These are phyloP conservation scores for Aspergillus tubingensis DNA, from an alignment of 2,329 filamentous ascomycete genomes.

Conservation along the genomic window DNA sequence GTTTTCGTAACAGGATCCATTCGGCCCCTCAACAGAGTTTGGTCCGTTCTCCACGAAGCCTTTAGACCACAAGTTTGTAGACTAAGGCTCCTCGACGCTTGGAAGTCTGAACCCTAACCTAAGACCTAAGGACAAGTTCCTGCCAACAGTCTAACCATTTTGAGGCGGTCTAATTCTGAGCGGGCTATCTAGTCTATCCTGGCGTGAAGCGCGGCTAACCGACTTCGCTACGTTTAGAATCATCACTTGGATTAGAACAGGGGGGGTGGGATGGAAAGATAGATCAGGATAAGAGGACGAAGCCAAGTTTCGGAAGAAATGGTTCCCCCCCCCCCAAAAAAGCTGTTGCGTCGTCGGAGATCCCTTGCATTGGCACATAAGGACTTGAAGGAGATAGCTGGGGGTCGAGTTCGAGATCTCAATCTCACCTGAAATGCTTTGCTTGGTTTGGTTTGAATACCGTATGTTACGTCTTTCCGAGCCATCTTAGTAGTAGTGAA, in stretches of 20 bases:
- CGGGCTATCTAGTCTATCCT: not conserved
- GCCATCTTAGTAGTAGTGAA: not conserved
- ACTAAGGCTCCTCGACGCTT: slow-evolving; percentile 3
- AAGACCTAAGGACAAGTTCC: slow-evolving; percentile 9
- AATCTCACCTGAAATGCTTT: slow-evolving; percentile 10
- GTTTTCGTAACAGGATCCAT: slow-evolving; percentile 26
- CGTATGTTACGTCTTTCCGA: not conserved
- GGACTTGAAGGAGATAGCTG: not conserved
- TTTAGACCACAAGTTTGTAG: slow-evolving; percentile 9
- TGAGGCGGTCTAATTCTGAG: not conserved
- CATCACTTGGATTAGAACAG: not conserved
- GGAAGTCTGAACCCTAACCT: slow-evolving; percentile 13
- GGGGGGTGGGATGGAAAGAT: no score
- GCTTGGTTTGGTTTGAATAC: slow-evolving; percentile 6
- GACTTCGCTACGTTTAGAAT: not conserved
- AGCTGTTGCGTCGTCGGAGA: slow-evolving; percentile 1
- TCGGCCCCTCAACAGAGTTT: slow-evolving; percentile 15
- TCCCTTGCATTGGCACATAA: slow-evolving; percentile 3
- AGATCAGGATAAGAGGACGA: not conserved
- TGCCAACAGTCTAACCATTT: not conserved
- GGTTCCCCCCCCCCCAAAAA: not conserved
- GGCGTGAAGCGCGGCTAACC: slow-evolving; percentile 9
- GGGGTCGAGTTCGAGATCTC: slow-evolving; percentile 1
- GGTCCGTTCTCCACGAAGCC: slow-evolving; percentile 19
- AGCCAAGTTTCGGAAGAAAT: not conserved